Conservation (phyloP, 495 filamentous ascomycete species). For the Daldinia childiae region DNA sequence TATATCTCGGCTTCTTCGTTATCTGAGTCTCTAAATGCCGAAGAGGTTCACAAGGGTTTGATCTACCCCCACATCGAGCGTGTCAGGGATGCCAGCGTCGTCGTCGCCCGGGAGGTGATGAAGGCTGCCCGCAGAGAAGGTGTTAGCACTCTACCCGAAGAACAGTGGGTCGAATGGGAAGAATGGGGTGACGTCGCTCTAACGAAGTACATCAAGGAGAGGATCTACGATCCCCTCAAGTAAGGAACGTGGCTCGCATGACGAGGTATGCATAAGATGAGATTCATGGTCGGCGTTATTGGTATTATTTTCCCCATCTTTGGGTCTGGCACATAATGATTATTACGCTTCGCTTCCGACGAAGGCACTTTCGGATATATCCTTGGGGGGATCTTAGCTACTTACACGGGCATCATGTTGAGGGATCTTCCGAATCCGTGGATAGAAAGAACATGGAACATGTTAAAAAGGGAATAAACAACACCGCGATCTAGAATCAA, state of each 20-base stretch:
- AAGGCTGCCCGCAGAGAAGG: constrained; percentile 76
- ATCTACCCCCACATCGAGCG: constrained; percentile 95
- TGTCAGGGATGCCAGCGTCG: constrained; percentile 87
- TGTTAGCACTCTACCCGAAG: constrained; percentile 66
- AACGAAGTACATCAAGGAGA: constrained; percentile 78
- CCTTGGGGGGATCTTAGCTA: constrained; percentile 21
- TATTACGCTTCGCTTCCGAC: constrained; percentile 3
- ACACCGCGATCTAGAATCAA: not conserved
- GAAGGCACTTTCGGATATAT: constrained; percentile 28
- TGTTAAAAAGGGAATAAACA: not conserved
- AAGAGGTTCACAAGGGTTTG: constrained; percentile 81
- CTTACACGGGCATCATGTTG: constrained; percentile 8
- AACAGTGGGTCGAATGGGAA: constrained; percentile 85
- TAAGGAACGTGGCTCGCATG: constrained; percentile 33
- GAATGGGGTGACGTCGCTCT: constrained; percentile 79
- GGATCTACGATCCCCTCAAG: constrained; percentile 78
- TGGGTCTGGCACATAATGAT: constrained; percentile 28
- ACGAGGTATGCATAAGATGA: constrained; percentile 30
- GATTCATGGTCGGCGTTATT: constrained; percentile 38
- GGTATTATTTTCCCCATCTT: constrained; percentile 5
- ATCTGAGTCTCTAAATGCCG: constrained; percentile 76
- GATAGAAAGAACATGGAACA: constrained; percentile 15
- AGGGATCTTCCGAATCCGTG: constrained; percentile 18
- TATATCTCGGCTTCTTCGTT: constrained; percentile 90
- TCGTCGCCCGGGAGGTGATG: constrained; percentile 92